Base-by-base conservation (phyloP, 2,329 filamentous ascomycete genomes). In the Hortaea werneckii region DNA sequence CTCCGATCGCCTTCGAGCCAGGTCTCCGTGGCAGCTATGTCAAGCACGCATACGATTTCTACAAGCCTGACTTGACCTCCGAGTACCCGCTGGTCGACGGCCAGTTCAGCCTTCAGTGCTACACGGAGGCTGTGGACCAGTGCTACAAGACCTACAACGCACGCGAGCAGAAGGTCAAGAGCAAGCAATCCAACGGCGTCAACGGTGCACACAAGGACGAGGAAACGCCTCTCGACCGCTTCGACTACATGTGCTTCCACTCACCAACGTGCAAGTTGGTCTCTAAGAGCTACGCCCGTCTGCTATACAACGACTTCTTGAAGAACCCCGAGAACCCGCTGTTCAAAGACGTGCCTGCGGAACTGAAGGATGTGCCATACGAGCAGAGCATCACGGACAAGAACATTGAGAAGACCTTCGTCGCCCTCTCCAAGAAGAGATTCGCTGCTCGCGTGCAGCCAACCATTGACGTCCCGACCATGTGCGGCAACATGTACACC, bases 401-500 rank as follows among this genome's bases (percentile, higher is more conserved):
- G 68, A 67, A 65, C 1, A 64, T 75, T 20, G 72, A 75, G 64
- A 75, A 75, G 69, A 70, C 66, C 34, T 75, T 75, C 60, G 70
- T 74, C 63, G 67, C 55, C 35, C 66, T 75, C 20, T 58, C 71
- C 38, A 74, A 74, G 68, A 74, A 74, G 67, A 67, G 70, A 41
- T 74, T 73, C 56, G 66, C 65, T 40, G 49, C 65, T 43, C 70
- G 70, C 49, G 72, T 75, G 37, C 68, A 73, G 63, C 72, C 72
- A 27, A 61, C 66, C 47, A 70, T 73, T 52, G 59, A 72, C 52
- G 68, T 74, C 26, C 72, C 72, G 6, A 75, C 72, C 53, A 67
- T 69, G 65, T 75, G 72, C 64, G 72, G 72, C 45, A 75, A 75
- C 69, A 75, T 75, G 72, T 75, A 75, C 68, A 72, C 67, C 51